A percentile compares a stretch with the other conserved stretches of the same genome.
Evolutionary conservation across 2,329 filamentous ascomycete genomes (phyloP).

Genomic region (Diaporthe amygdali): DNA sequence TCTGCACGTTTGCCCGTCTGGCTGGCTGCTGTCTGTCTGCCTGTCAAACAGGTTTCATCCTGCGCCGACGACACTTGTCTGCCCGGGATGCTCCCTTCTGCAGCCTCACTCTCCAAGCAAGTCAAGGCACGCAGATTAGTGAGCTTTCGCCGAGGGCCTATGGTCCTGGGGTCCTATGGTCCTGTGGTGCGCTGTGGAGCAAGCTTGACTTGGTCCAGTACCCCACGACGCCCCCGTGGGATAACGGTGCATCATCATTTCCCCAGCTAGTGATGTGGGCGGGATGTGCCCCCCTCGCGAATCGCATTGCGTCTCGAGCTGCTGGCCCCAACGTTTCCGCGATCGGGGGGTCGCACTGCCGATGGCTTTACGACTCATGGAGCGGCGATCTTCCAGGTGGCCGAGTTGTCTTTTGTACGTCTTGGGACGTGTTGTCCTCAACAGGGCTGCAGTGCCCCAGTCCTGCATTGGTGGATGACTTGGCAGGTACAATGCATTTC

Average conservation of each 20-base stretch:
- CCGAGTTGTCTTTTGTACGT: neutral
- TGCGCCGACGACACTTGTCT: neutral
- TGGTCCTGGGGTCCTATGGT: neutral
- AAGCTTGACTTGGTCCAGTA: neutral
- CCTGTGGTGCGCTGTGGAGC: neutral
- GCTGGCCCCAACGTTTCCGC: neutral
- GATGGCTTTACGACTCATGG: slow-evolving; percentile 1
- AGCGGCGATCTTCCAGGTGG: neutral
- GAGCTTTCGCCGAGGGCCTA: neutral
- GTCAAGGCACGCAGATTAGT: neutral
- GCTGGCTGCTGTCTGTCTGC: neutral
- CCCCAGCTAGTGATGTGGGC: neutral
- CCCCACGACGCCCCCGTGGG: slow-evolving; percentile 13
- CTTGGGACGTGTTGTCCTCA: neutral
- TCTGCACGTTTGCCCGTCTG: neutral
- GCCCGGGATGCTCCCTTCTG: slow-evolving; percentile 11
- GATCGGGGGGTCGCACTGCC: neutral
- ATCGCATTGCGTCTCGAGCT: neutral
- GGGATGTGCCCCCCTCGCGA: neutral
- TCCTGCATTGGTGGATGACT: slow-evolving; percentile 7
- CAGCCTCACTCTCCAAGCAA: neutral
- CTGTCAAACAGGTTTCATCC: neutral
- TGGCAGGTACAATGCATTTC: neutral
- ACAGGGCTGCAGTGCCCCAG: slow-evolving; percentile 2
- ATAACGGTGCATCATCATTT: slow-evolving; percentile 9